Conservation (phyloP, 2,329 filamentous ascomycete genomes). For the Harringtonia lauricola region DNA sequence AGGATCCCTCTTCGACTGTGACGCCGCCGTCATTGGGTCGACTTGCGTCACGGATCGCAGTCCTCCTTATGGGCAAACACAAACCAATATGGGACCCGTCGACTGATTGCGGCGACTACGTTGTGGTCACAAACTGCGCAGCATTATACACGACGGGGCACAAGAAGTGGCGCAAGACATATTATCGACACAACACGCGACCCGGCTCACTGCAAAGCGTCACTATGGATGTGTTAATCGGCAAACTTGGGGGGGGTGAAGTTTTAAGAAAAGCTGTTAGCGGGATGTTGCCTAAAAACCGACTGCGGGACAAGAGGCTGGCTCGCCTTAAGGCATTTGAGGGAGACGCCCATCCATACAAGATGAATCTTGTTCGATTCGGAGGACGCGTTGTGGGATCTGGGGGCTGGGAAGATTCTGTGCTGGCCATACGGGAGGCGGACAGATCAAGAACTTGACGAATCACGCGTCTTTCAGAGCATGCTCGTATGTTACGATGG, state of each 20-base stretch:
- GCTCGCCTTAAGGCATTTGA: conserved; percentile 92
- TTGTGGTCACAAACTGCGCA: conserved; percentile 83
- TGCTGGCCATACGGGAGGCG: conserved; percentile 36
- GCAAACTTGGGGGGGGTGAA: conserved; percentile 87
- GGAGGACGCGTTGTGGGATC: conserved; percentile 45
- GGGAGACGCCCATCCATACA: conserved; percentile 83
- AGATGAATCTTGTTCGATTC: conserved; percentile 72
- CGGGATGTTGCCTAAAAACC: conserved; percentile 97
- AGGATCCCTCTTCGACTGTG: conserved; percentile 37
- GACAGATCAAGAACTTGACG: conserved; percentile 39
- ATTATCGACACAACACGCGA: conserved; percentile 88
- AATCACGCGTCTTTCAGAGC: neutral
- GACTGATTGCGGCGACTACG: conserved; percentile 98
- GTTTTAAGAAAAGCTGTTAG: conserved; percentile 83
- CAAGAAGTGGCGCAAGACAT: conserved; percentile 88
- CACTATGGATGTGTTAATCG: conserved; percentile 91
- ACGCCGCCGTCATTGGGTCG: conserved; percentile 77
- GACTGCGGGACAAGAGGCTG: conserved; percentile 76
- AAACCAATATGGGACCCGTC: conserved; percentile 97
- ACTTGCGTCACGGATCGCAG: conserved; percentile 76
- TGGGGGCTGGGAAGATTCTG: conserved; percentile 41
- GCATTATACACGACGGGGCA: conserved; percentile 81
- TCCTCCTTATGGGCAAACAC: conserved; percentile 93
- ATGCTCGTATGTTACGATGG: too few species aligned
- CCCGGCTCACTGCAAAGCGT: conserved; percentile 80